Evolutionary conservation across 2,329 filamentous ascomycete genomes (phyloP), one percentile per base, ranked within the genome.

Genomic region (Xylariaceae sp.): DNA sequence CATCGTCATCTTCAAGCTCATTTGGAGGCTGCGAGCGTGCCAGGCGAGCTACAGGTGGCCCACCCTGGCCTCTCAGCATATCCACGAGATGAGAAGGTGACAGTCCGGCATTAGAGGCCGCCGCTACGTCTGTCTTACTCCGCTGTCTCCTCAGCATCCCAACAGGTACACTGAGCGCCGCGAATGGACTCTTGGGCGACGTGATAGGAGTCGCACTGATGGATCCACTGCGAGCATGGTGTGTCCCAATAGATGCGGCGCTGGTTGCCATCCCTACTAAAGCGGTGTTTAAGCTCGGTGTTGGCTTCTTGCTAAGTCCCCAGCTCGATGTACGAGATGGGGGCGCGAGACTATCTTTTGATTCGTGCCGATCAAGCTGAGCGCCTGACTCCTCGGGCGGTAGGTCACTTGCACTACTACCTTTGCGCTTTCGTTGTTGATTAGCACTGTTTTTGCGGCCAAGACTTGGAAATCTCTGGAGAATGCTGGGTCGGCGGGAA

Each of bases 201-300:
- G 74, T 75, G 14, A 76, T 69, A 11, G 78, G 71, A 9, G 77
- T 74, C 42, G 75, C 78, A 60, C 81, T 81, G 52, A 88, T 75
- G 6, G 86, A 87, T 34, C 81, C 80, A 55, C 77, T 83, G 33
- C 81, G 76, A 36, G 79, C 73, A 60, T 85, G 82, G 0, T 76
- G 73, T 4, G 78, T 74, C 19, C 80, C 81, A 38, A 86, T 80
- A 14, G 80, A 75, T 17, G 80, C 80, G 34, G 80, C 73, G 42
- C 74, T 75, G 33, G 73, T 77, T 4, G 75, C 79, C 73, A 85
- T 81, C 18, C 75, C 77, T 6, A 78, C 71, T 39, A 86, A 66
- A 1, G 81, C 78, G 0, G 80, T 84, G 60, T 83, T 84, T 58
- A 86, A 76, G 61, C 76, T 83, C 2, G 82, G 80, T 2, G 74